Percentiles rank a stretch among this genome's conserved stretches.
phyloP scores from a whole-genome alignment of 2,329 filamentous ascomycete species.

The Xylariaceae sp. region DNA sequence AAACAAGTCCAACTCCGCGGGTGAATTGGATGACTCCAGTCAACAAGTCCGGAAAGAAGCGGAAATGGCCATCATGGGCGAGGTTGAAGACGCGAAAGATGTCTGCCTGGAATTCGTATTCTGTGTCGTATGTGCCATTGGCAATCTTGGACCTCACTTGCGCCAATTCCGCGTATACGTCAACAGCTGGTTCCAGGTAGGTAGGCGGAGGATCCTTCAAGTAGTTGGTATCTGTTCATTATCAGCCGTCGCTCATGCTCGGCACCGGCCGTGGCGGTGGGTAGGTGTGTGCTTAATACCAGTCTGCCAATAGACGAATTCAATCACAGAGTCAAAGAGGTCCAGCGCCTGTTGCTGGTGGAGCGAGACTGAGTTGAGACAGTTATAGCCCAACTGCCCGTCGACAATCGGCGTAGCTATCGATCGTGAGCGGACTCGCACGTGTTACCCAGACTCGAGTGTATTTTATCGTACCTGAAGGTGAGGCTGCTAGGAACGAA shows the following conservation, averaged over 20 bases:
- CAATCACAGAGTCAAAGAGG: not conserved
- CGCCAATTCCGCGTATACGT: not conserved
- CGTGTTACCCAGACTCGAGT: not conserved
- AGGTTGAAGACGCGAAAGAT: slow-evolving; percentile 1
- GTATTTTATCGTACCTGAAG: not conserved
- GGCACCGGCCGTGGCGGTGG: not conserved
- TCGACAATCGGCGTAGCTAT: not conserved
- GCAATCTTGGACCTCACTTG: slow-evolving; percentile 1
- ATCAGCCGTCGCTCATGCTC: not conserved
- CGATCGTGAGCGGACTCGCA: not conserved
- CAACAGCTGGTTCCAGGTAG: not conserved
- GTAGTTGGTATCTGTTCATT: not conserved
- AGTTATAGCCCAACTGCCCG: not conserved
- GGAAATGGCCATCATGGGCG: slow-evolving; percentile 1
- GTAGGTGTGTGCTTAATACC: not conserved
- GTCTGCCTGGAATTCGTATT: not conserved
- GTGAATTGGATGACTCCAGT: slow-evolving; percentile 9
- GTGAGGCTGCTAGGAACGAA: not conserved
- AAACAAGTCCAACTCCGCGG: slow-evolving; percentile 7
- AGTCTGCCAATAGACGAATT: not conserved
- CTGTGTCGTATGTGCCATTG: not conserved
- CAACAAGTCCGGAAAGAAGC: slow-evolving; percentile 5
- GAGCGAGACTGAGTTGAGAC: not conserved
- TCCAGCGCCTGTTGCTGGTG: not conserved
- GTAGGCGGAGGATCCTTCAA: not conserved